These are phyloP conservation scores for Aspergillus novoparasiticus DNA, from an alignment of 2,329 filamentous ascomycete species.

Conservation along the genomic window DNA sequence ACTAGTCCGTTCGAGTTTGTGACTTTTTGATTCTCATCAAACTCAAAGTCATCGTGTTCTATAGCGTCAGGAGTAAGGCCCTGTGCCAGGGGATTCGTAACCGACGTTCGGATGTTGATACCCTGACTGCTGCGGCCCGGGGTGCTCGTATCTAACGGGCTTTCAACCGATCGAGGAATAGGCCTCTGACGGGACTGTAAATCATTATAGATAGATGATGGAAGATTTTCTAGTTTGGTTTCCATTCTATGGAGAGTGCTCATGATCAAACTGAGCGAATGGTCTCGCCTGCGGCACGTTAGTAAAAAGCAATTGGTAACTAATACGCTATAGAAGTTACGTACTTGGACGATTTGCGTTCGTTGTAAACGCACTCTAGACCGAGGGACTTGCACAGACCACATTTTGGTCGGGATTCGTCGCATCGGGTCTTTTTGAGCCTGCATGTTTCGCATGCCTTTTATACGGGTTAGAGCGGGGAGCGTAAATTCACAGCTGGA, in stretches of 20 bases:
- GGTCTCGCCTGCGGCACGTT: constrained; percentile 48
- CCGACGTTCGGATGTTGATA: constrained; percentile 11
- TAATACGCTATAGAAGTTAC: constrained; percentile 13
- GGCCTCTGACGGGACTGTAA: constrained; percentile 36
- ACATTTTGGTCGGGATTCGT: constrained; percentile 56
- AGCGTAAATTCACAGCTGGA: neutral
- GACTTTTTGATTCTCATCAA: constrained; percentile 29
- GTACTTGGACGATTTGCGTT: constrained; percentile 56
- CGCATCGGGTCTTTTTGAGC: constrained; percentile 57
- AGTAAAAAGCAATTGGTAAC: constrained; percentile 3
- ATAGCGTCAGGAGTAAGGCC: constrained; percentile 32
- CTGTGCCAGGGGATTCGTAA: constrained; percentile 20
- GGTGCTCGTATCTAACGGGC: constrained; percentile 16
- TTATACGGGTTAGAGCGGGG: neutral
- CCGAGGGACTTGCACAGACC: constrained; percentile 54
- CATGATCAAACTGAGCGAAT: constrained; percentile 57
- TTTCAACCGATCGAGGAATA: constrained; percentile 22
- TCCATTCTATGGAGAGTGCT: constrained; percentile 57
- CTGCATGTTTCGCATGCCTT: constrained; percentile 58
- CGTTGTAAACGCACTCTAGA: constrained; percentile 55
- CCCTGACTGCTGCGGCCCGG: constrained; percentile 18
- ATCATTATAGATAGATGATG: constrained; percentile 34
- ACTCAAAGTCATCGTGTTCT: constrained; percentile 33
- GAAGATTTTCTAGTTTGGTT: constrained; percentile 54
- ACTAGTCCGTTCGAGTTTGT: constrained; percentile 37